phyloP scores from a whole-genome alignment of 78 protist genomes.

The Bigelowiella natans region DNA sequence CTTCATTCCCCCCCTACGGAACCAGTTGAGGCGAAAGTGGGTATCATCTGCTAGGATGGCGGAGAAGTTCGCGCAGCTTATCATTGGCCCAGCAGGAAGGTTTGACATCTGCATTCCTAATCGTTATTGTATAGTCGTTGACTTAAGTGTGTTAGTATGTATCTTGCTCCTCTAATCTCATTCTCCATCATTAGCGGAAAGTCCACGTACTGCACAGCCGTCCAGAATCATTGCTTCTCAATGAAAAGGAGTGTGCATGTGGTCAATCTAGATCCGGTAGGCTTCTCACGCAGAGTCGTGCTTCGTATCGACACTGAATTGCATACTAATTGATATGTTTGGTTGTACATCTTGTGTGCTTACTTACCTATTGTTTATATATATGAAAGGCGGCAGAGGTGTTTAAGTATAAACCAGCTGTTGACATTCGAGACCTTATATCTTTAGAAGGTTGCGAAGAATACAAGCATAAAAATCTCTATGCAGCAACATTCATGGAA shows the following conservation, averaged over 20 bases:
- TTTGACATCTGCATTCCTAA: too few species aligned
- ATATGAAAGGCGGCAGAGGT: not conserved
- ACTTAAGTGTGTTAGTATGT: too few species aligned
- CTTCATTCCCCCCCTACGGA: too few species aligned
- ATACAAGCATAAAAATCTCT: too few species aligned
- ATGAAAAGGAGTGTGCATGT: constrained; percentile 63
- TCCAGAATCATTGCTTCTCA: constrained; percentile 54
- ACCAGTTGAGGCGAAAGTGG: too few species aligned
- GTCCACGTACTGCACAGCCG: constrained; percentile 77
- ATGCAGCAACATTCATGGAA: too few species aligned
- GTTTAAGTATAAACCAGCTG: not conserved
- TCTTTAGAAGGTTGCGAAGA: not conserved
- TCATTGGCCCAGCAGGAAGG: constrained; percentile 94
- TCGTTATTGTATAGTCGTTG: too few species aligned
- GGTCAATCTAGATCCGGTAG: constrained; percentile 96
- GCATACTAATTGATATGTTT: too few species aligned
- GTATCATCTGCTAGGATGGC: too few species aligned
- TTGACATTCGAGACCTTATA: not conserved
- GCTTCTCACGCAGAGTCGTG: too few species aligned
- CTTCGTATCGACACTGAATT: too few species aligned
- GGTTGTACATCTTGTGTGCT: not conserved
- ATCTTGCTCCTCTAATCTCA: not conserved
- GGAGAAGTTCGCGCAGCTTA: constrained; percentile 81
- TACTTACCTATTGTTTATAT: not conserved
- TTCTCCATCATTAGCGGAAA: constrained; percentile 25